Base-by-base conservation (phyloP, 2,329 filamentous ascomycete species). In the Diplodia seriata region DNA sequence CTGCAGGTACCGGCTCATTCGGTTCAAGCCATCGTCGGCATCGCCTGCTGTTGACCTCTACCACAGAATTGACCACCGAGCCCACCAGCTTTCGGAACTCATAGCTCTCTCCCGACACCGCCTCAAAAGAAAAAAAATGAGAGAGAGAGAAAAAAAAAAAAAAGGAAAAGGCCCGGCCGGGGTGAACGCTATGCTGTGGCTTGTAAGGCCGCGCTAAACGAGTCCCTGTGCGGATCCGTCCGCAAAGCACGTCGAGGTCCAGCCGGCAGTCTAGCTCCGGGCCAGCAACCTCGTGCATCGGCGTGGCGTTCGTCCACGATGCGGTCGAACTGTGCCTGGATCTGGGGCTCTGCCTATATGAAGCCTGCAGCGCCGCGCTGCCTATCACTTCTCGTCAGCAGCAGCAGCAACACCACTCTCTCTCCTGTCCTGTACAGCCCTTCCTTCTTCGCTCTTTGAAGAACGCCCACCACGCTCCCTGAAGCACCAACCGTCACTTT, bases 401-500 rank as follows among this genome's bases (percentile, higher is more conserved):
- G 33, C 61, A 49, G 47, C 63, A 38, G n/a, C 63, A 66, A 36
- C 63, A 47, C 12, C 63, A 56, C 14, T 18, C 51, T 66, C 63
- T 38, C 53, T 57, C 18, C 56, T 14, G 38, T 59, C 56, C 14
- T 29, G 55, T 6, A 59, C 55, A 31, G 51, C 36, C 51, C 20
- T 66, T 66, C 38, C 38, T 43, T 66, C 50, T 43, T 54, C 49
- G 14, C 51, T 55, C 38, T 49, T 66, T 55, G 62, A 55, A 65
- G 62, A 55, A 47, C 62, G 55, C 29, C 53, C 38, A 47, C 23
- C 8, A 33, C 64, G 57, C n/a, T 66, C 64, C 20, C 54, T 66
- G 20, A 50, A 47, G 14, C 31, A 33, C 6, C 31, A 9, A 1
- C 31, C 4, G 31, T 33, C 31, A 33, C 31, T 33, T 4, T 2